Base-by-base conservation (phyloP, 1,139 yeast species). In the Arxiozyma bovina region DNA sequence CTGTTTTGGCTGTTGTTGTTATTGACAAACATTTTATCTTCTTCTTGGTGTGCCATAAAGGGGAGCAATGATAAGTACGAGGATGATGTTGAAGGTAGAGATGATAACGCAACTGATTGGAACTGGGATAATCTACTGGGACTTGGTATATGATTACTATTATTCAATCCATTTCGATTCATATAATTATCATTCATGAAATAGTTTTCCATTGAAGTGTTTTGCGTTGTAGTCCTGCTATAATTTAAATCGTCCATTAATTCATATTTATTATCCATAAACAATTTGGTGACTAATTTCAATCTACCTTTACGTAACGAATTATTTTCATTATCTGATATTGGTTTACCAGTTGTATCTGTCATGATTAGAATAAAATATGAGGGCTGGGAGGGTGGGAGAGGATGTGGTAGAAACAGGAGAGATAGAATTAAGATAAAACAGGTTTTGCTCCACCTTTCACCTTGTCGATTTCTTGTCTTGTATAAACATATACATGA, bases 221-320 rank as follows among this genome's bases (percentile, higher is more conserved):
- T 15, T 34, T 34, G 40, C 40, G n/a, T 34, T 15, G 40, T 34
- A 12, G 40, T 21, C 21, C 56, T 40, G 20, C 53, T 50, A 46
- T 54, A 62, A 48, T 68, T 67, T 44, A 68, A 50, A 53, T 68
- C 70, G 53, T 66, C 69, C 63, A 67, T 62, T 18, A 68, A 53
- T 3, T 66, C 66, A 42, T 60, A 57, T 54, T 64, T 66, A 50
- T 59, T 60, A 50, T 67, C 69, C 45, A 65, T 56, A 20, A 68
- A 51, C 41, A 68, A 42, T 52, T 66, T 63, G 3, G 69, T 58
- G 17, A 58, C 61, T 38, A 63, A 40, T 50, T 61, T 63, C 8
- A 64, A 51, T 50, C 63, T 57, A 12, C 60, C 58, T 38, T 18
- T 46, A 46, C 22, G 21, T 17, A 46, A 27, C 15, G 48, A 27